phyloP scores from a whole-genome alignment of 2,329 filamentous ascomycete species.

The Xylariomycetidae sp. region DNA sequence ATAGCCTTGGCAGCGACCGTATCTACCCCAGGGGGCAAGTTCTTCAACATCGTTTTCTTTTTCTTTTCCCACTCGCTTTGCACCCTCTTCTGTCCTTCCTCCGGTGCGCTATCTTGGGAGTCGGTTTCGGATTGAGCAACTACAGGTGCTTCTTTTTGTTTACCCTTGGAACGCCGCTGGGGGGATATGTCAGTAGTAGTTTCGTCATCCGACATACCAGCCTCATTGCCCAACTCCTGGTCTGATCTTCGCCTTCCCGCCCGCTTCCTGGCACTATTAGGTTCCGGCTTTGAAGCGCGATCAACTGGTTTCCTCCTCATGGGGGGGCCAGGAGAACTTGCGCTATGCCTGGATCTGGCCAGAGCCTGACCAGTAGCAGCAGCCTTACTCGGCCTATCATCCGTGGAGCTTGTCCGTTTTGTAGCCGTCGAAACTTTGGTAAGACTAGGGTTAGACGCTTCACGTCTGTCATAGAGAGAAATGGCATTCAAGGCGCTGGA shows the following conservation, averaged over 20 bases:
- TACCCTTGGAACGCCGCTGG: slow-evolving; percentile 25
- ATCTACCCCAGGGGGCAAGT: slow-evolving; percentile 78
- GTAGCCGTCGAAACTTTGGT: slow-evolving; percentile 3
- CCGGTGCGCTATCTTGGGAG: slow-evolving; percentile 39
- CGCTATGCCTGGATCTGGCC: slow-evolving; percentile 7
- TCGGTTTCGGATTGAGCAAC: slow-evolving; percentile 43
- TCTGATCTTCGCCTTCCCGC: slow-evolving; percentile 9
- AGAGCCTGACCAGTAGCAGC: slow-evolving; percentile 7
- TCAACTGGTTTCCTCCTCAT: slow-evolving; percentile 15
- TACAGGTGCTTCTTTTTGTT: slow-evolving; percentile 35
- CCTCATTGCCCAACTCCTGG: slow-evolving; percentile 11
- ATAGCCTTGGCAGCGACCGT: slow-evolving; percentile 82
- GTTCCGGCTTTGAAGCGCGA: slow-evolving; percentile 11
- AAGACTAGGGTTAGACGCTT: slow-evolving; percentile 9
- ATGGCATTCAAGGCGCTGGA: slow-evolving; percentile 47
- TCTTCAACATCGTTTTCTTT: slow-evolving; percentile 64
- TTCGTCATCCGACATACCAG: slow-evolving; percentile 20
- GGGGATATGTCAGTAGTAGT: slow-evolving; percentile 3
- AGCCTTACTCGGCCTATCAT: slow-evolving; percentile 13
- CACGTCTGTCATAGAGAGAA: slow-evolving; percentile 23
- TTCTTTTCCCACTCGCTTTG: slow-evolving; percentile 56
- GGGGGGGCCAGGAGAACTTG: slow-evolving; percentile 11
- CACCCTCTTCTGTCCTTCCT: slow-evolving; percentile 34
- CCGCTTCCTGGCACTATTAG: slow-evolving; percentile 20
- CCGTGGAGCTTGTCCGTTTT: slow-evolving; percentile 12